A percentile compares a stretch with the other conserved stretches of the same genome.
Conservation (phyloP, 257 asterid species). For the Lantana camara region DNA sequence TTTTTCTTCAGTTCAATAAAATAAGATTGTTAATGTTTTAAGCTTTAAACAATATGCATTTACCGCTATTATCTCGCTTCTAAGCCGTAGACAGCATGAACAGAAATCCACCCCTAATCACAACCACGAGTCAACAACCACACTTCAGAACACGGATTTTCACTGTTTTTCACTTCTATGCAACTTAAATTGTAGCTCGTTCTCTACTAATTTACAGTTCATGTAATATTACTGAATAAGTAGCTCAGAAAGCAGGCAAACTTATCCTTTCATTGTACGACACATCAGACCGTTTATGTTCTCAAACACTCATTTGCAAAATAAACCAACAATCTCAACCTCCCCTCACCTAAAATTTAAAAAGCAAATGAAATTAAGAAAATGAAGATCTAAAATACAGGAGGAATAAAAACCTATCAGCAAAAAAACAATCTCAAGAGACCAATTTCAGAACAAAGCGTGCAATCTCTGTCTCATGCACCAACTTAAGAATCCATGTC, state of each 20-base stretch:
- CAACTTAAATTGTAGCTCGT: not conserved
- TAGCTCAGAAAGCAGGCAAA: not conserved
- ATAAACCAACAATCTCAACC: not conserved
- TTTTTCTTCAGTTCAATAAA: too few species aligned
- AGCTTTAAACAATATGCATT: not conserved
- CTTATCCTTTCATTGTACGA: not conserved
- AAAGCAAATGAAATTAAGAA: not conserved
- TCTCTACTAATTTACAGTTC: slow-evolving; percentile 4
- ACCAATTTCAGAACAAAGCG: too few species aligned
- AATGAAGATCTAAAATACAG: not conserved
- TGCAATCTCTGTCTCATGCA: too few species aligned
- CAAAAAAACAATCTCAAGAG: not conserved
- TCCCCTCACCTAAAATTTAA: too few species aligned
- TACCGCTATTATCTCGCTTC: not conserved
- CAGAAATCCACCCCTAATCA: too few species aligned
- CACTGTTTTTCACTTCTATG: not conserved
- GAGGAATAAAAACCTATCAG: slow-evolving; percentile 1
- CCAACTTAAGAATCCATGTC: too few species aligned
- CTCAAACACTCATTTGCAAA: not conserved
- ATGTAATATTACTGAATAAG: not conserved
- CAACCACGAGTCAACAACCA: too few species aligned
- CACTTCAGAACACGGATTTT: not conserved
- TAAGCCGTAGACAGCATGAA: not conserved
- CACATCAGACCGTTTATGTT: not conserved
- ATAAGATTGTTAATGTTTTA: not conserved